Evolutionary conservation across 2,329 filamentous ascomycete genomes (phyloP).

Genomic region (Aspergillus quadricinctus): DNA sequence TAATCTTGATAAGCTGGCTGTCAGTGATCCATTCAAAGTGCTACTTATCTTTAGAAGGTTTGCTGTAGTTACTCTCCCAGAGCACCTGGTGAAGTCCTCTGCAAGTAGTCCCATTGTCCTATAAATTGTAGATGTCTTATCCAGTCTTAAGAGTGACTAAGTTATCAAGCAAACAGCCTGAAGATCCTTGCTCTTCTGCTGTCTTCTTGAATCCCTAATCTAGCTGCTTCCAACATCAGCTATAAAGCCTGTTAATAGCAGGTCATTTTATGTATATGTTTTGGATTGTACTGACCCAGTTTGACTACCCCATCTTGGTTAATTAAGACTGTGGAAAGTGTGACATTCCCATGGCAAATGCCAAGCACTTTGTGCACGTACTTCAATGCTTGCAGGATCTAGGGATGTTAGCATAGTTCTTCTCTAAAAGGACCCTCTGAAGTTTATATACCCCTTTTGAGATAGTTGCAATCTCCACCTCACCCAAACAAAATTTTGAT

Average conservation of each 20-base stretch:
- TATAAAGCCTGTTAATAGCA: background rate
- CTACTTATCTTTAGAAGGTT: conserved; percentile 8
- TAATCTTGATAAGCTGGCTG: background rate
- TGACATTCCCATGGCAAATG: conserved; percentile 4
- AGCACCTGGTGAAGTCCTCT: conserved; percentile 6
- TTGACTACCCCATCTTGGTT: background rate
- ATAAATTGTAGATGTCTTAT: background rate
- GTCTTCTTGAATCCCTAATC: background rate
- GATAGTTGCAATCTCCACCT: conserved; percentile 5
- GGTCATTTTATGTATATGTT: background rate
- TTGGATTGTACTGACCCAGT: background rate
- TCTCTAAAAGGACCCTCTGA: background rate
- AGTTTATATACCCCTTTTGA: background rate
- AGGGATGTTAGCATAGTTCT: background rate
- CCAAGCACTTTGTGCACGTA: conserved; percentile 8
- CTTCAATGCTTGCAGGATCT: conserved; percentile 5
- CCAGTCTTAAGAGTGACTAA: conserved; percentile 2
- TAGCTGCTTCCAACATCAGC: conserved; percentile 8
- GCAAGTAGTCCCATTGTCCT: conserved; percentile 8
- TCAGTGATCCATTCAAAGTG: background rate
- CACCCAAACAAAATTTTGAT: conserved; percentile 1
- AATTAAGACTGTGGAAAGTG: background rate
- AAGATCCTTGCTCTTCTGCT: conserved; percentile 3
- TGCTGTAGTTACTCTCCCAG: conserved; percentile 2
- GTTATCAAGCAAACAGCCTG: conserved; percentile 2